These are phyloP conservation scores for Mimosa bimucronata DNA, from an alignment of 306 rosid genomes.

Conservation along the genomic window DNA sequence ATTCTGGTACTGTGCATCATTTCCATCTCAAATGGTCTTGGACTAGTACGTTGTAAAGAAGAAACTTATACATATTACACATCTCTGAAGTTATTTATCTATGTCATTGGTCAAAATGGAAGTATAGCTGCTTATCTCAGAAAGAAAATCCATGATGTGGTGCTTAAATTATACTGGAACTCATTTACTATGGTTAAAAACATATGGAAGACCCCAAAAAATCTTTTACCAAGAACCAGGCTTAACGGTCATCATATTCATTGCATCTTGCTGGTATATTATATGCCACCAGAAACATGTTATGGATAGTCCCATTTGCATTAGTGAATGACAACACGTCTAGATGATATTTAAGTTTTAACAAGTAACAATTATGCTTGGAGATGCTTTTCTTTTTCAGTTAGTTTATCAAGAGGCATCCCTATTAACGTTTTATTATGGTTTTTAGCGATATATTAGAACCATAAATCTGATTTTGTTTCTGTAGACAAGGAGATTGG, in stretches of 20 bases:
- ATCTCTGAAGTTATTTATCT: not conserved
- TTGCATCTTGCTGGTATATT: slow-evolving; percentile 12
- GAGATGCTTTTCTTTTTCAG: slow-evolving; percentile 23
- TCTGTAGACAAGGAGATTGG: slow-evolving; percentile 76
- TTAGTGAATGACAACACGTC: not conserved
- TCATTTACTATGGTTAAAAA: not conserved
- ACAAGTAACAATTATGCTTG: slow-evolving; percentile 15
- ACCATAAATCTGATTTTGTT: slow-evolving; percentile 33
- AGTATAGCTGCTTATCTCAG: not conserved
- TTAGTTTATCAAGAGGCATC: not conserved
- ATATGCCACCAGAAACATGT: not conserved
- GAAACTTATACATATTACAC: not conserved
- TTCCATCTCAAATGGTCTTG: not conserved
- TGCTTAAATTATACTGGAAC: not conserved
- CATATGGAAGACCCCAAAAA: not conserved
- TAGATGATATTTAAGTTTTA: not conserved
- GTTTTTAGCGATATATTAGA: slow-evolving; percentile 22
- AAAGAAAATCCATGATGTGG: not conserved
- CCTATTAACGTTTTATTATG: not conserved
- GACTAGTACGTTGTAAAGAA: not conserved
- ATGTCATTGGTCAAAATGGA: not conserved
- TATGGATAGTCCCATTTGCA: not conserved
- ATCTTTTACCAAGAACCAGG: not conserved
- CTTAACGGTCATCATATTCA: slow-evolving; percentile 3
- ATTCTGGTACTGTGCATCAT: not conserved